phyloP scores from a whole-genome alignment of 352 stramenopile species.

The Globisporangium uncinulatum region DNA sequence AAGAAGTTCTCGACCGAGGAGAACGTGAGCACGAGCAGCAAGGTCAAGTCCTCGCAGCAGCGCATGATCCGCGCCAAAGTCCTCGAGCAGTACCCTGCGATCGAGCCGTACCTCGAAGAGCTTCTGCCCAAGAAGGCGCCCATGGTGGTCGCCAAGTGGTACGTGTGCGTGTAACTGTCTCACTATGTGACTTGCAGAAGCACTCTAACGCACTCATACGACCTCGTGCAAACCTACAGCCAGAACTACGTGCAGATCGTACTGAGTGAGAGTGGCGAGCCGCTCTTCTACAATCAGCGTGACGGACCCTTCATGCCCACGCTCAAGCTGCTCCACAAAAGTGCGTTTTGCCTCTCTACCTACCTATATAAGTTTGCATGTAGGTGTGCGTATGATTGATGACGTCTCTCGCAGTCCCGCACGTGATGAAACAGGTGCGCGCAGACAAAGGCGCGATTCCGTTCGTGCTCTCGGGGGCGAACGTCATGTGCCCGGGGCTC shows the following conservation, averaged over 20 bases:
- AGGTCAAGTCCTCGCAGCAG: constrained; percentile 97
- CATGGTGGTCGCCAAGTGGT: constrained; percentile 91
- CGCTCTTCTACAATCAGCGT: constrained; percentile 95
- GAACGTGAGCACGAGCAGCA: constrained; percentile 93
- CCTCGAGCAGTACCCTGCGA: constrained; percentile 89
- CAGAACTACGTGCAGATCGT: constrained; percentile 90
- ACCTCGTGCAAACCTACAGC: constrained; percentile 22
- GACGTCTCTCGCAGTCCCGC: constrained; percentile 45
- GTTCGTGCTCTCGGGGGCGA: constrained; percentile 96
- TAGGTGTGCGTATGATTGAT: neutral
- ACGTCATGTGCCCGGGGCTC: constrained; percentile 98
- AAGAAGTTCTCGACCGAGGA: constrained; percentile 93
- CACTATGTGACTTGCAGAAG: neutral
- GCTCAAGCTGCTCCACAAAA: constrained; percentile 94
- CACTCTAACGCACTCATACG: too few species aligned
- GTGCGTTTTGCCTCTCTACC: constrained; percentile 18
- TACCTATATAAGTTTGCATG: too few species aligned
- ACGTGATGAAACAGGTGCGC: constrained; percentile 91
- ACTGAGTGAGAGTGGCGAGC: constrained; percentile 79
- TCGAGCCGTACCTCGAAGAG: constrained; percentile 86
- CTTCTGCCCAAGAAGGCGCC: constrained; percentile 94
- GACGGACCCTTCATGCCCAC: constrained; percentile 97
- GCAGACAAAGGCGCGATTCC: constrained; percentile 98
- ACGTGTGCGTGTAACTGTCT: constrained; percentile 6
- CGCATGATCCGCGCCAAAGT: constrained; percentile 93